phyloP scores from a whole-genome alignment of 2,329 filamentous ascomycete genomes.

The Colletotrichum trifolii region DNA sequence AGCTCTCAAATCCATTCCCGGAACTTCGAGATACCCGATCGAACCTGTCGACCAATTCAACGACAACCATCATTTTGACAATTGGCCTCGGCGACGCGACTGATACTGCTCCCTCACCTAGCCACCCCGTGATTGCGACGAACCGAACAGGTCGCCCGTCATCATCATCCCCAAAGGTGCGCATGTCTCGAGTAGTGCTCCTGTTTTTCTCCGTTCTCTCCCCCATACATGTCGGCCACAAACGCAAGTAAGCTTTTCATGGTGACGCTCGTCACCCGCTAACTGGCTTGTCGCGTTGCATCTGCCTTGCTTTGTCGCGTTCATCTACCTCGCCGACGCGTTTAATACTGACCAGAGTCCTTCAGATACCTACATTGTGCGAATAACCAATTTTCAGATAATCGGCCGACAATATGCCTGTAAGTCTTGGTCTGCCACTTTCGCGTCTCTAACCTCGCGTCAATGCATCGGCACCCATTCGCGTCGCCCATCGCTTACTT shows the following conservation, averaged over 20 bases:
- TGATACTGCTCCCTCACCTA: slow-evolving; percentile 10
- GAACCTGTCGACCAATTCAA: not conserved
- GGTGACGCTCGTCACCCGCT: slow-evolving; percentile 16
- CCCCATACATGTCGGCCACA: not conserved
- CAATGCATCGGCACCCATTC: slow-evolving; percentile 14
- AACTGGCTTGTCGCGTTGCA: slow-evolving; percentile 5
- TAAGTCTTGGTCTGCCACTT: slow-evolving; percentile 43
- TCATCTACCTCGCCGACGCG: slow-evolving; percentile 21
- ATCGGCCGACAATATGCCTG: slow-evolving; percentile 48
- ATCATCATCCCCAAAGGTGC: slow-evolving; percentile 36
- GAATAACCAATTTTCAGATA: slow-evolving; percentile 22
- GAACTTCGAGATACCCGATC: slow-evolving; percentile 12
- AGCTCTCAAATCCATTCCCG: slow-evolving; percentile 7
- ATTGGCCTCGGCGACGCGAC: slow-evolving; percentile 30
- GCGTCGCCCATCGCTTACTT: slow-evolving; percentile 39
- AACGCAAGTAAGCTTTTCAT: not conserved
- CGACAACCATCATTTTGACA: slow-evolving; percentile 3
- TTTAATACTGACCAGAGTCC: slow-evolving; percentile 25
- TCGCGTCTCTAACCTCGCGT: not conserved
- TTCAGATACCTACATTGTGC: slow-evolving; percentile 18
- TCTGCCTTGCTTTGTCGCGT: slow-evolving; percentile 1
- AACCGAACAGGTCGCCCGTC: slow-evolving; percentile 29
- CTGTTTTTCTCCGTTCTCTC: not conserved
- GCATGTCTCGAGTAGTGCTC: slow-evolving; percentile 22
- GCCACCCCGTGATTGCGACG: slow-evolving; percentile 26